Evolutionary conservation across 768 basidiomycete species (phyloP), one percentile per base, ranked within the genome.

Genomic region (Lactarius hatsudake): DNA sequence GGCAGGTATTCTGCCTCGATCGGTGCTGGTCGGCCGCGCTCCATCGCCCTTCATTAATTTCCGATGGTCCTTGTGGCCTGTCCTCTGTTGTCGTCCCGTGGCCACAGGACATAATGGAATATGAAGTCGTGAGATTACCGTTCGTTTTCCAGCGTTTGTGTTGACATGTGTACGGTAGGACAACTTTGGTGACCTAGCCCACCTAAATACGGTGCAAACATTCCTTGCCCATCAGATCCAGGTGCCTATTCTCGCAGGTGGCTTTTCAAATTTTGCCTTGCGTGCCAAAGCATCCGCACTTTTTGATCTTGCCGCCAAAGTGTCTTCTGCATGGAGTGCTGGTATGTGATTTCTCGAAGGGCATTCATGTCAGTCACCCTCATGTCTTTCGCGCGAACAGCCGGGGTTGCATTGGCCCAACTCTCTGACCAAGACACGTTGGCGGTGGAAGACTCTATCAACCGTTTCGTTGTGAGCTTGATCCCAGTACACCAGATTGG

Each of bases 1-100:
- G 91, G 91, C 89, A 92, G 73, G 89, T 90, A 13, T 94, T 87
- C 76, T 85, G 86, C 72, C 79, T 93, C 69, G 91, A 94, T 76
- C 84, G 87, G 36, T 91, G 89, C 73, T 92, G 90, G 89, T 90
- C 90, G 26, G 86, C 88, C 6, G 83, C 86, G 12, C 81, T 92
- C 7, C 87, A 85, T 36, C 87, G 87, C 68, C 89, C 90, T 5
- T 78, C 81, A 12, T 79, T 86, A 51, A 85, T 93, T 51, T 84
- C 86, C 18, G 90, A 93, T 70, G 84, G 84, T 59, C 79, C 81
- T 42, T 82, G 85, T 63, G 78, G 82, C 13, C 82, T 79, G 70
- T 80, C 84, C 54, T 80, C 87, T 23, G 87, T 92, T 69, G 83
- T 81, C 69, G 87, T 87, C 72, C 89, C 90, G 15, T 93, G 90